Evolutionary conservation across 2,329 filamentous ascomycete genomes (phyloP).

Genomic region (Alternaria incomplexa): DNA sequence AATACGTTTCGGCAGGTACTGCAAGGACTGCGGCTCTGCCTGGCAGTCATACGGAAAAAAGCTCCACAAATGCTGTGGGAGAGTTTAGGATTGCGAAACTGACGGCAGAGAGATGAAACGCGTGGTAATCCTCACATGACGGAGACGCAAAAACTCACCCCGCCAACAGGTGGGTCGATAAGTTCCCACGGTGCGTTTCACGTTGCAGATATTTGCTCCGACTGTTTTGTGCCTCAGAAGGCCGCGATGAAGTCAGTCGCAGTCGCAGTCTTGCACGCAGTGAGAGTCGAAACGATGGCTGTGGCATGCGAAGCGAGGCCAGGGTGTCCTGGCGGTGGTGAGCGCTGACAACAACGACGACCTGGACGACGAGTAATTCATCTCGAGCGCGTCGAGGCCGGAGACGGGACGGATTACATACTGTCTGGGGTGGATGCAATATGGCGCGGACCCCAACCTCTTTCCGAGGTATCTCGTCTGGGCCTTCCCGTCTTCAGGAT

Average conservation of each 20-base stretch:
- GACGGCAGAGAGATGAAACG: conserved; percentile 22
- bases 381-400: not conserved
- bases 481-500: conserved; percentile 18
- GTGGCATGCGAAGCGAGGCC: conserved; percentile 4
- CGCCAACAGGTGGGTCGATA: conserved; percentile 27
- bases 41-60: conserved; percentile 7
- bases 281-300: conserved; percentile 6
- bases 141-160: conserved; percentile 17
- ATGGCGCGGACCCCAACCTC: conserved; percentile 9
- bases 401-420: conserved; percentile 9
- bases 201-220: conserved; percentile 15
- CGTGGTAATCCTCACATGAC: conserved; percentile 18
- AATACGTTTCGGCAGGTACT: conserved; percentile 8
- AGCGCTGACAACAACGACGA: not conserved
- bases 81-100: conserved; percentile 17
- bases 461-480: conserved; percentile 20
- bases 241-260: conserved; percentile 1
- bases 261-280: not conserved
- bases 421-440: conserved; percentile 8
- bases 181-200: conserved; percentile 23
- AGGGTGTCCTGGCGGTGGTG: not conserved
- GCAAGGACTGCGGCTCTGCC: conserved; percentile 6
- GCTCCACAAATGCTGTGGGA: conserved; percentile 8
- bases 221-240: conserved; percentile 20
- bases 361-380: conserved; percentile 2